Percentiles rank a stretch among this genome's conserved stretches.
These are phyloP conservation scores for Alectoria sarmentosa DNA, from an alignment of 495 filamentous ascomycete species.

Conservation along the genomic window DNA sequence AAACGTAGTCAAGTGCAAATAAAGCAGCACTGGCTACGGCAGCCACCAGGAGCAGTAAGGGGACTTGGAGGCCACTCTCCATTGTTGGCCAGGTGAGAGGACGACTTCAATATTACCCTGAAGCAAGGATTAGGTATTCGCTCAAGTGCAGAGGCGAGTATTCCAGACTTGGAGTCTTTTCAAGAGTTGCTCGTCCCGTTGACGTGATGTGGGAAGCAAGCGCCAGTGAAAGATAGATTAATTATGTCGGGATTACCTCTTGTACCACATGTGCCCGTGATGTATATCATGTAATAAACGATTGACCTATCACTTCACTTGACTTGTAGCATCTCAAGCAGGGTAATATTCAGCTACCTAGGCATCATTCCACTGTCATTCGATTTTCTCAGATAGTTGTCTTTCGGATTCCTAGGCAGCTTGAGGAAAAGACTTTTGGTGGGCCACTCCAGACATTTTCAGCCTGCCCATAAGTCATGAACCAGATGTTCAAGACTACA, in stretches of 20 bases:
- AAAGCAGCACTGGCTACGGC: not conserved
- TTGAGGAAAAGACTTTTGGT: no score
- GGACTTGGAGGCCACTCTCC: not conserved
- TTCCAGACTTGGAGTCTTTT: not conserved
- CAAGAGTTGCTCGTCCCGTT: not conserved
- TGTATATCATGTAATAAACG: not conserved
- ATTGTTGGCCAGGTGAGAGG: not conserved
- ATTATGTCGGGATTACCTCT: not conserved
- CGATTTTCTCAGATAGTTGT: no score
- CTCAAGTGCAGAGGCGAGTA: not conserved
- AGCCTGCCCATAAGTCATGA: no score
- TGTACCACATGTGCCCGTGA: not conserved
- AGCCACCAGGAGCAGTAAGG: not conserved
- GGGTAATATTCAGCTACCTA: not conserved
- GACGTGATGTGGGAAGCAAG: not conserved
- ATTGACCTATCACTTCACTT: not conserved
- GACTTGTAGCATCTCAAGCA: not conserved
- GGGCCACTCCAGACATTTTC: no score
- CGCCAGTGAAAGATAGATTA: not conserved
- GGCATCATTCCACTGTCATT: no score
- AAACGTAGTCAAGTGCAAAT: constrained; percentile 9
- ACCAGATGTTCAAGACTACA: no score
- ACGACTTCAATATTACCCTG: not conserved
- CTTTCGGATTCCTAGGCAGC: no score
- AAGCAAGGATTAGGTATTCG: not conserved